These are phyloP conservation scores for Zopfia rhizophila DNA, from an alignment of 2,329 filamentous ascomycete genomes.

Conservation along the genomic window DNA sequence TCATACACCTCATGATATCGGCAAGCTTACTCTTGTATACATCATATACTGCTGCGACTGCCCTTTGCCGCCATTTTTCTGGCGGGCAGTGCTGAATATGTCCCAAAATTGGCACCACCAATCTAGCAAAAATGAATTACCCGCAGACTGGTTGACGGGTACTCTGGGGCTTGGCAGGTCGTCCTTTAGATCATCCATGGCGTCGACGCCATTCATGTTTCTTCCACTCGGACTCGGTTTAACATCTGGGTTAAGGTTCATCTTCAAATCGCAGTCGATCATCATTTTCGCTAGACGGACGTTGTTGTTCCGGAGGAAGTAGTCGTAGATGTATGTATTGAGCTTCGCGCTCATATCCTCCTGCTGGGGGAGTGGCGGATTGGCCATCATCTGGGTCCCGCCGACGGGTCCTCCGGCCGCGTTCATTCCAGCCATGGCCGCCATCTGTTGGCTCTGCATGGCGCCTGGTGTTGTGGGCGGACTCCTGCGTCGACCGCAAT, in stretches of 20 bases:
- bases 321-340: slow-evolving; percentile 92
- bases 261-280: slow-evolving; percentile 62
- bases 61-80: slow-evolving; percentile 55
- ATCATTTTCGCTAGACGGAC: slow-evolving; percentile 80
- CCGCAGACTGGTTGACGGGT: slow-evolving; percentile 67
- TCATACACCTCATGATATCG: neutral
- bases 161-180: slow-evolving; percentile 82
- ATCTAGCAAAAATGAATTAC: slow-evolving; percentile 89
- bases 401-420: slow-evolving; percentile 73
- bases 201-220: slow-evolving; percentile 73
- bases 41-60: slow-evolving; percentile 74
- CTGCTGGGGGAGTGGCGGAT: slow-evolving; percentile 53
- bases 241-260: slow-evolving; percentile 63
- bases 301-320: slow-evolving; percentile 87
- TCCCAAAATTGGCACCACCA: slow-evolving; percentile 99
- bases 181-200: slow-evolving; percentile 82
- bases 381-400: slow-evolving; percentile 74
- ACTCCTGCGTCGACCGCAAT: slow-evolving; percentile 24
- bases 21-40: slow-evolving; percentile 78
- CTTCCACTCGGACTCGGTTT: slow-evolving; percentile 73
- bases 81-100: slow-evolving; percentile 85
- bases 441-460: slow-evolving; percentile 63
- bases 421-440: slow-evolving; percentile 75
- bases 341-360: slow-evolving; percentile 65
- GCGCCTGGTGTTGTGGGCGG: slow-evolving; percentile 23